Conservation (phyloP, 345 rosid genomes). For the Brassica cretica region DNA sequence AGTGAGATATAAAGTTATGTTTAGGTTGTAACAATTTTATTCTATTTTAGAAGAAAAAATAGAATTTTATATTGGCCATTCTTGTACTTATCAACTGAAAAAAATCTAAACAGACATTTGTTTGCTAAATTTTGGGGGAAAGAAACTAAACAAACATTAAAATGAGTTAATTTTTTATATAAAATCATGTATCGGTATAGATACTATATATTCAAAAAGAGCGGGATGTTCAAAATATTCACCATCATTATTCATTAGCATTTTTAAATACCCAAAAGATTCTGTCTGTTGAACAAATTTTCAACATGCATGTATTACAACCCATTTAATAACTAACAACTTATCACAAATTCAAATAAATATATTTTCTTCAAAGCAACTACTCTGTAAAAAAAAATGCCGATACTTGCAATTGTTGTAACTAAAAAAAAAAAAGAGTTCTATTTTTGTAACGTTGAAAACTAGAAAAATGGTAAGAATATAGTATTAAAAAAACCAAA, state of each 20-base stretch:
- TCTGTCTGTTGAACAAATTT: not conserved
- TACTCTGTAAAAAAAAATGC: not conserved
- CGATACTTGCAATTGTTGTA: not conserved
- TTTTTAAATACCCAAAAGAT: not conserved
- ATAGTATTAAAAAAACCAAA: not conserved
- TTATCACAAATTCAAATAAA: not conserved
- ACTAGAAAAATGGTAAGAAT: conserved; percentile 2
- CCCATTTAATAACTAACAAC: not conserved
- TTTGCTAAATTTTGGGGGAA: not conserved
- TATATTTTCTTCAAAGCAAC: not conserved
- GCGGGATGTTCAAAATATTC: not conserved
- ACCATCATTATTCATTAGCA: not conserved
- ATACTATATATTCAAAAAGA: not conserved
- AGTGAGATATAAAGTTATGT: no score
- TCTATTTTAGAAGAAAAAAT: not conserved
- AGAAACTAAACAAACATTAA: not conserved
- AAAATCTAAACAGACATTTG: not conserved
- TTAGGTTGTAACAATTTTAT: not conserved
- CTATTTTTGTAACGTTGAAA: conserved; percentile 18
- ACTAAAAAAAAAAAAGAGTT: not conserved
- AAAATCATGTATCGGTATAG: not conserved
- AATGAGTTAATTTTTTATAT: not conserved
- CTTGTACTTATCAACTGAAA: not conserved
- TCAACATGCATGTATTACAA: not conserved
- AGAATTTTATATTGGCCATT: not conserved